Evolutionary conservation across 1,284 basidiomycete genomes (phyloP).

Genomic region (Ustilago trichophora): DNA sequence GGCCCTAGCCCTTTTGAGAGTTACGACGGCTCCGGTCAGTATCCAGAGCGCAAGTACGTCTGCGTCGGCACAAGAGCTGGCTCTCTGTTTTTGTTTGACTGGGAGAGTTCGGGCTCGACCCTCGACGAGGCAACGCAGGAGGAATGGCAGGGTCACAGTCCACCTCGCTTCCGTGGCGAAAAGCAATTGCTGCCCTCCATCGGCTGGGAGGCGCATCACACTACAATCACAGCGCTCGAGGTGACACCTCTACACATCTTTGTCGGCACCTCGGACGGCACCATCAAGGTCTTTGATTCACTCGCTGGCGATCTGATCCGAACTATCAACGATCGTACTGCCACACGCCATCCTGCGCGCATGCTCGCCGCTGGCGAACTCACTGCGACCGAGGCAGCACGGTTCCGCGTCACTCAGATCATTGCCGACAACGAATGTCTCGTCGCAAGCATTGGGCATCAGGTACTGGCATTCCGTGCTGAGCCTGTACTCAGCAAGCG

Average conservation of each 20-base stretch:
- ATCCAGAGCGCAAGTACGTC: conserved; percentile 58
- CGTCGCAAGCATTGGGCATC: conserved; percentile 74
- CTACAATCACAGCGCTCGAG: conserved; percentile 55
- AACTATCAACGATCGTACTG: conserved; percentile 62
- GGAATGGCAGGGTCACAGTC: conserved; percentile 61
- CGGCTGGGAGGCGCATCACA: conserved; percentile 50
- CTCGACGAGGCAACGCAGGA: conserved; percentile 33
- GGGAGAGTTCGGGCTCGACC: conserved; percentile 42
- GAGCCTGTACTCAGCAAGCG: conserved; percentile 68
- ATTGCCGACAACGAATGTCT: conserved; percentile 74
- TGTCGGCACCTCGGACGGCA: conserved; percentile 70
- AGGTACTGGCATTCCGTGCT: conserved; percentile 77
- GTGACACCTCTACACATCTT: conserved; percentile 46
- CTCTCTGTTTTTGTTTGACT: conserved; percentile 57
- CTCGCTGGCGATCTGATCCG: conserved; percentile 70
- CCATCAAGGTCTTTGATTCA: conserved; percentile 75
- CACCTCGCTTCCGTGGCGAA: conserved; percentile 73
- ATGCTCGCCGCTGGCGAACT: conserved; percentile 71
- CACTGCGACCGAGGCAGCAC: conserved; percentile 67
- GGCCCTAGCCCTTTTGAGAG: conserved; percentile 30
- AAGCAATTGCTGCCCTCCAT: conserved; percentile 72
- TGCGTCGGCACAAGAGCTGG: conserved; percentile 58
- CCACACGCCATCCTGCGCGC: conserved; percentile 69
- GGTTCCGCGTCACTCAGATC: conserved; percentile 74
- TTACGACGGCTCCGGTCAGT: conserved; percentile 27